Evolutionary conservation across 192 early-diverging fungal genomes (phyloP), one percentile per base, ranked within the genome.

Genomic region (Umbelopsis sp.): DNA sequence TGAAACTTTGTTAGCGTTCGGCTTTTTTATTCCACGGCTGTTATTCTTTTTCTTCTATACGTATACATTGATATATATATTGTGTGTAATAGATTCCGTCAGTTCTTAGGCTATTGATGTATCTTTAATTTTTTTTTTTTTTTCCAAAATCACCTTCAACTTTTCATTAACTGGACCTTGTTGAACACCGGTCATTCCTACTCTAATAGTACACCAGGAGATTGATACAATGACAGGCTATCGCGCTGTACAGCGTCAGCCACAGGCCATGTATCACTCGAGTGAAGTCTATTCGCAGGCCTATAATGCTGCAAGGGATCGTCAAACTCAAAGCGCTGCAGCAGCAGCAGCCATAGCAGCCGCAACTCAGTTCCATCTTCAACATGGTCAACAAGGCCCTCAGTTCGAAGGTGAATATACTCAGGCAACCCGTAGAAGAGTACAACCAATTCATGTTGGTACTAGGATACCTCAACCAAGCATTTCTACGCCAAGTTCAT

Each of bases 231-330:
- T 62, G 56, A 62, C 56, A 32, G 56, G 56, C 56, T 62, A 32
- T 62, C 29, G 56, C 56, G 56, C 56, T 32, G 56, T 29, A 34
- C 56, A 62, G 56, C 56, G 56, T 31, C 56, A 62, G 56, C 56
- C 56, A 32, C 56, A 62, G 31, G 56, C 56, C 56, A 62, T 62
- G 56, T 34, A 62, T 62, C 56, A 62, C 31, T 62, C 26, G 16
- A 62, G 8, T 32, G 56, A 62, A 34, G 56, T 34, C 17, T 62
- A 20, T 20, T 20, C 34, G 26, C 31, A 34, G 4, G 26, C 29
- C 7, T 62, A 29, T 26, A 29, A 62, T 62, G 56, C 56, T 62
- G 29, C 56, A 62, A 62, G 56, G 17, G 56, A 62, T 62, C 56
- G 56, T 8, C 29, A 62, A 5, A 34, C 56, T 62, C 56, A 62